These are phyloP conservation scores for Nymphaea colorata DNA, from an alignment of 164 flowering plant genomes.

Conservation along the genomic window DNA sequence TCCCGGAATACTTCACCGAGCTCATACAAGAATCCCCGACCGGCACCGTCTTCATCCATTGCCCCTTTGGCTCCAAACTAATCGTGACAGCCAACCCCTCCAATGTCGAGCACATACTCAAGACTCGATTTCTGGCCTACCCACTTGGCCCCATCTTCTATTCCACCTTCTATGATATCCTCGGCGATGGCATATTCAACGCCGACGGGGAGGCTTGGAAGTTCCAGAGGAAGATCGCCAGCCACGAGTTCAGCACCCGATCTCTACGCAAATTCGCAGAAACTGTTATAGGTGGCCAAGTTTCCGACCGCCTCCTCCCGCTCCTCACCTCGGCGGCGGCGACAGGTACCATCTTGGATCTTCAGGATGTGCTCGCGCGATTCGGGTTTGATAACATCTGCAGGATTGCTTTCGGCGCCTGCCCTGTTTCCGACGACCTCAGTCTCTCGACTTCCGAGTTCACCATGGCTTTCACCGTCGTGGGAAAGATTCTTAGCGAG, in stretches of 20 bases:
- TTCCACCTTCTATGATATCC: background rate
- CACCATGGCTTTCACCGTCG: background rate
- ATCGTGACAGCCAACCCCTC: background rate
- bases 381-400: background rate
- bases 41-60: background rate
- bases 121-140: background rate
- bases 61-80: background rate
- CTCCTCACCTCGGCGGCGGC: background rate
- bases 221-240: background rate
- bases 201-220: background rate
- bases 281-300: background rate
- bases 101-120: background rate
- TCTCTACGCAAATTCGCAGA: background rate
- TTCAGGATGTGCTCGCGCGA: too few species aligned
- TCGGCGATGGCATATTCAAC: background rate
- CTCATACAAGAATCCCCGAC: background rate
- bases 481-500: background rate
- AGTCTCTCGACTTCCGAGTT: slow-evolving; percentile 16
- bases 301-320: background rate
- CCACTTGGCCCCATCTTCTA: background rate
- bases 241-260: background rate
- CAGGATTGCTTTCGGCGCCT: background rate
- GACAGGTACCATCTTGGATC: too few species aligned
- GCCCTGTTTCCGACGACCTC: background rate
- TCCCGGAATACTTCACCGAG: background rate